A percentile compares a stretch with the other conserved stretches of the same genome.
Evolutionary conservation across 208 protist species (phyloP).

Genomic region (Leishmania major): DNA sequence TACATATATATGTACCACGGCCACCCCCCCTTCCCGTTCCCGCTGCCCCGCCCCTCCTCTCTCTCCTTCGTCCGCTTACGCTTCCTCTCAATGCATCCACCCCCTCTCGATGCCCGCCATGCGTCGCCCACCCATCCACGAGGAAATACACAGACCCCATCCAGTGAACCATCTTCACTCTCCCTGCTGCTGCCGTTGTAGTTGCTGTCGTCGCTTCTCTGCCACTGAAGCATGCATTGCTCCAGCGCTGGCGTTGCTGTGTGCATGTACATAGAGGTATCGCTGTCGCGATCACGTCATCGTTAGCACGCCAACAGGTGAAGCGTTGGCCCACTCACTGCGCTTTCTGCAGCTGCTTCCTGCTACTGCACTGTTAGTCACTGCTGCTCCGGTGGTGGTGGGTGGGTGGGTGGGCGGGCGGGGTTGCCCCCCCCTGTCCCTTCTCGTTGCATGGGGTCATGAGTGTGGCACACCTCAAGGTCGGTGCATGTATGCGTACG

Average conservation of each 20-base stretch:
- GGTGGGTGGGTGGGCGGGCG: not conserved
- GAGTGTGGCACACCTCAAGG: not conserved
- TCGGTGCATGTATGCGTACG: not conserved
- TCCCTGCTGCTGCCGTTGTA: not conserved
- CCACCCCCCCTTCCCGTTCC: not conserved
- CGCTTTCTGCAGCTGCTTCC: not conserved
- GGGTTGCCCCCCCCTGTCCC: not conserved
- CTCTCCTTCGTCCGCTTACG: not conserved
- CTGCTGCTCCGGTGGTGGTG: not conserved
- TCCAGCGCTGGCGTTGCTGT: not conserved
- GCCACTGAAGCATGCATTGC: not conserved
- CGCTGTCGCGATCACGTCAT: not conserved
- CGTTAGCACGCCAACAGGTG: not conserved
- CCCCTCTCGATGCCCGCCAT: not conserved
- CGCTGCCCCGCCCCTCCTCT: not conserved
- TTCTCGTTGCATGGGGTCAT: not conserved
- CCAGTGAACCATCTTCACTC: not conserved
- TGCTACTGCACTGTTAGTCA: not conserved
- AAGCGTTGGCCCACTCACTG: not conserved
- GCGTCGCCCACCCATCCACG: not conserved
- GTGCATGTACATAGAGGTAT: not conserved
- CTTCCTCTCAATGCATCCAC: not conserved
- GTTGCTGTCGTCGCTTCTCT: conserved; percentile 1
- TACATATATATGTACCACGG: not conserved
- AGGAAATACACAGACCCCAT: not conserved